These are phyloP conservation scores for Pythium guiyangense DNA, from an alignment of 352 stramenopile species.

Conservation along the genomic window DNA sequence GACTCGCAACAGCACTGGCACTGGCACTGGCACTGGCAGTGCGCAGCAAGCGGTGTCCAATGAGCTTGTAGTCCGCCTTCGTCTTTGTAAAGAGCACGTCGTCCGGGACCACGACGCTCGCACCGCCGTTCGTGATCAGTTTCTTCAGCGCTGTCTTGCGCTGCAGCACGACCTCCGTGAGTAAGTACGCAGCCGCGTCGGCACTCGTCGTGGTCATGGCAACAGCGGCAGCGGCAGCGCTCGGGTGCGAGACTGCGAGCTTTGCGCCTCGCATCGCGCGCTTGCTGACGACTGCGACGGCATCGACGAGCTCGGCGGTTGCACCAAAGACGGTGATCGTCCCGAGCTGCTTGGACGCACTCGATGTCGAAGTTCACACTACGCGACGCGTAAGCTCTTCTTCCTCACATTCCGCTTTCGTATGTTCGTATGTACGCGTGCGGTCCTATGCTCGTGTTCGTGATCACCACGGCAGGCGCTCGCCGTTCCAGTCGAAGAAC, in stretches of 20 bases:
- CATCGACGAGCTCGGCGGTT: constrained; percentile 1
- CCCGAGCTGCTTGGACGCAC: constrained; percentile 2
- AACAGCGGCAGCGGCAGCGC: too few relatives aligned
- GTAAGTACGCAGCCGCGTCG: not conserved
- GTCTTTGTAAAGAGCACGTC: constrained; percentile 8
- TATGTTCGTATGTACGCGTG: too few relatives aligned
- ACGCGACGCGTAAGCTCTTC: too few relatives aligned
- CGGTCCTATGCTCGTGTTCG: too few relatives aligned
- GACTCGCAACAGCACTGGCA: too few relatives aligned
- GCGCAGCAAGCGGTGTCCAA: too few relatives aligned
- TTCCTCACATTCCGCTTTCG: too few relatives aligned
- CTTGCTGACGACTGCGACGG: constrained; percentile 1
- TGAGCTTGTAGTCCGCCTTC: constrained; percentile 1
- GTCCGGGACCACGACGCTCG: constrained; percentile 4
- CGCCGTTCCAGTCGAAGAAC: too few relatives aligned
- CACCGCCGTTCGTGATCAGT: constrained; percentile 3
- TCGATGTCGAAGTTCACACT: too few relatives aligned
- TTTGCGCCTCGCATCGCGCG: constrained; percentile 6
- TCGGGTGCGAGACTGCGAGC: not conserved
- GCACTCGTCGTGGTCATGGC: not conserved
- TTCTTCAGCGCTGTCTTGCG: constrained; percentile 4
- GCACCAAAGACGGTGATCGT: constrained; percentile 1
- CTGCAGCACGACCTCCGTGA: constrained; percentile 4
- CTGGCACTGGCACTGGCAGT: too few relatives aligned
- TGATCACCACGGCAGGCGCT: too few relatives aligned